Percentiles rank a stretch among this genome's conserved stretches.
Evolutionary conservation across 345 rosid genomes (phyloP).

Genomic region (Salix suchowensis): DNA sequence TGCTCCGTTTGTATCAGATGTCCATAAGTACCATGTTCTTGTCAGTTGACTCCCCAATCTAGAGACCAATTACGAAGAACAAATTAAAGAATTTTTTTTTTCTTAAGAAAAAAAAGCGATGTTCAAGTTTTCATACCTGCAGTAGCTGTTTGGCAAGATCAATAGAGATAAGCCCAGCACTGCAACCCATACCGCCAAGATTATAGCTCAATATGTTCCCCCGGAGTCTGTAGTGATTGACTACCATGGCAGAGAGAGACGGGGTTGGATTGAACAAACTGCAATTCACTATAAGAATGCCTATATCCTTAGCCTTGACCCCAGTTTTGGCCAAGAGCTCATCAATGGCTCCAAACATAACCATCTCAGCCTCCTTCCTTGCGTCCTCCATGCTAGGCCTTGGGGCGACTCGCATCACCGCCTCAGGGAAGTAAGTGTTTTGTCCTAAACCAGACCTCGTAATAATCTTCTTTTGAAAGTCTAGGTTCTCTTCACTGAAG

Average conservation of each 20-base stretch:
- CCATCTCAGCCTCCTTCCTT: constrained; percentile 58
- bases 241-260: constrained; percentile 61
- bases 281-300: constrained; percentile 57
- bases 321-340: constrained; percentile 53
- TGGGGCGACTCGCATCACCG: constrained; percentile 47
- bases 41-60: neutral
- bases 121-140: constrained; percentile 32
- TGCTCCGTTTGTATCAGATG: neutral
- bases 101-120: neutral
- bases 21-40: too few species aligned
- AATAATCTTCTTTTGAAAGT: constrained; percentile 74
- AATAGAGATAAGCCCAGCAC: constrained; percentile 65
- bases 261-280: constrained; percentile 70
- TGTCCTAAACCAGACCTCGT: constrained; percentile 82
- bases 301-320: constrained; percentile 58
- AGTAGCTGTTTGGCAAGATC: constrained; percentile 64
- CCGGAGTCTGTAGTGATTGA: constrained; percentile 64
- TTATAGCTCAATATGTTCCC: constrained; percentile 61
- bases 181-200: constrained; percentile 75
- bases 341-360: constrained; percentile 65
- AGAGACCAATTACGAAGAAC: neutral
- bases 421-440: constrained; percentile 68
- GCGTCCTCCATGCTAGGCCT: constrained; percentile 61
- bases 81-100: neutral
- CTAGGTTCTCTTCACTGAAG: constrained; percentile 60